Evolutionary conservation across 192 early-diverging fungal species (phyloP), one percentile per base, ranked within the genome.

Genomic region (Coemansia guatemalensis): DNA sequence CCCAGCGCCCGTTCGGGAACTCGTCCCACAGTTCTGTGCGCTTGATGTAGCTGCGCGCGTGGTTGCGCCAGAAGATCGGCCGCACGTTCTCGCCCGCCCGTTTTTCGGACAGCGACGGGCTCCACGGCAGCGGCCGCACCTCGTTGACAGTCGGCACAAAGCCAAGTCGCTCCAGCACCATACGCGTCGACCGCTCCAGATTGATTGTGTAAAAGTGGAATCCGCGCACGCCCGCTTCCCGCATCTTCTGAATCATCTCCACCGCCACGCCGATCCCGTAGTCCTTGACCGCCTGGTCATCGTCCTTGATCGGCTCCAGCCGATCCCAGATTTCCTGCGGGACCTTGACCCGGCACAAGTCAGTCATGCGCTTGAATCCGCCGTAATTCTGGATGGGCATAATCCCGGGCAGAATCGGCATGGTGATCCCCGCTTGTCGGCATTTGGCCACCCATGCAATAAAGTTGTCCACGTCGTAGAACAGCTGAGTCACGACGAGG

Each of bases 51-150:
- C 88, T 91, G 66, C 89, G 87, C 35, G 91, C 87, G 44, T 95
- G 88, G 86, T 99, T 98, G 75, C 90, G 88, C 97, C 97, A 99
- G 63, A 98, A 98, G 69, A 99, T 99, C 22, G 97, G 97, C 24
- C 97, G 92, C 49, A 99, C 97, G 61, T 89, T 95, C 81, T 99
- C 97, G 69, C 92, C 90, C 27, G 91, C 87, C 51, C 93, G 89
- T 80, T 95, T 95, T 69, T 88, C 84, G 22, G 87, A 87, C 56
- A 97, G 85, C 65, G 93, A 92, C 74, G 81, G 69, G 52, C 79
- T 86, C 87, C 87, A 88, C 32, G 82, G 82, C 73, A 88, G 62
- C 22, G 87, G 84, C 53, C 83, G 83, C 49, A 86, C 64, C 22
- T 75, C 83, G 68, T 90, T 88, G 74, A 87, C 79, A 20, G 87